phyloP scores from a whole-genome alignment of 2,329 filamentous ascomycete species.

The Rutstroemia sp. region DNA sequence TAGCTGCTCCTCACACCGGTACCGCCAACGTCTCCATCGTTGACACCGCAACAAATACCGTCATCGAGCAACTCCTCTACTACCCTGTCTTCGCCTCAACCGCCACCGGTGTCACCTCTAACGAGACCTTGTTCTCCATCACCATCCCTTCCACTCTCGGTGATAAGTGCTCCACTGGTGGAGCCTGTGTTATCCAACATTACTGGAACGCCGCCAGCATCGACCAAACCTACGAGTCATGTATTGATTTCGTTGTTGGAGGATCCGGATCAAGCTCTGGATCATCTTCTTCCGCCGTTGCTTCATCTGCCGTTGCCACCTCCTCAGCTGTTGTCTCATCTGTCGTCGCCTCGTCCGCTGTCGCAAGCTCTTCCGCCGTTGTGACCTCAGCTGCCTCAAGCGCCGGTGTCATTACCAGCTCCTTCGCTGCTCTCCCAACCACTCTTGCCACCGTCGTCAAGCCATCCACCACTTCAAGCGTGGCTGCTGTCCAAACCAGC shows the following conservation, averaged over 20 bases:
- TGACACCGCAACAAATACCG: slow-evolving; percentile 38
- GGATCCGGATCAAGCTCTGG: not conserved
- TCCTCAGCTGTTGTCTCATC: not conserved
- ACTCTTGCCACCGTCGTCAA: not conserved
- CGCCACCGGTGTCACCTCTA: slow-evolving; percentile 34
- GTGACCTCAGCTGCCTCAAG: not conserved
- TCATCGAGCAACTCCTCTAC: slow-evolving; percentile 40
- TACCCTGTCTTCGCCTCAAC: slow-evolving; percentile 44
- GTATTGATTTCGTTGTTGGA: slow-evolving; percentile 40
- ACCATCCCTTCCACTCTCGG: slow-evolving; percentile 43
- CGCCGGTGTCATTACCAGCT: not conserved
- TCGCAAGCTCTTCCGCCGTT: not conserved
- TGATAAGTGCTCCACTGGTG: slow-evolving; percentile 25
- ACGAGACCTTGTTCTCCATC: slow-evolving; percentile 43
- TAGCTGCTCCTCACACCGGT: slow-evolving; percentile 45
- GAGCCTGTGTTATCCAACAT: slow-evolving; percentile 41
- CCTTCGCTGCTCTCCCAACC: not conserved
- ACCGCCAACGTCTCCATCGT: slow-evolving; percentile 48
- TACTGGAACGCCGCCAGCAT: slow-evolving; percentile 43
- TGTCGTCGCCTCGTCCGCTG: not conserved
- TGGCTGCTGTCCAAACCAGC: not conserved
- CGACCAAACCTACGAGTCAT: slow-evolving; percentile 50
- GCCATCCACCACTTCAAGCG: not conserved
- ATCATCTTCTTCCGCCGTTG: not conserved
- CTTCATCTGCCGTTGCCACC: not conserved